A percentile compares a stretch with the other conserved stretches of the same genome.
phyloP scores from a whole-genome alignment of 2,329 filamentous ascomycete species.

The Cercospora sp. region DNA sequence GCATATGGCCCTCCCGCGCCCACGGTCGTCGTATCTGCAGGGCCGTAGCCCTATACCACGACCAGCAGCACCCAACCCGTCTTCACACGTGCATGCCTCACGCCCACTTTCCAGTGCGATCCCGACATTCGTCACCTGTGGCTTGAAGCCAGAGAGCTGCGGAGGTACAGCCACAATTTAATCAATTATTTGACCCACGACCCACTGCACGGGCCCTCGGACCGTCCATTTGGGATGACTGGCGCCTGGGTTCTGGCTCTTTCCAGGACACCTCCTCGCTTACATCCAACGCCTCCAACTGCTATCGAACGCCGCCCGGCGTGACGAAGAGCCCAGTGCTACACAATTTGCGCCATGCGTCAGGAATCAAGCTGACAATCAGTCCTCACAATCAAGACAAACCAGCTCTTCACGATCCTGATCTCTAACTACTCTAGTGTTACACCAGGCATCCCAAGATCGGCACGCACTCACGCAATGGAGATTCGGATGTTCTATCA shows the following conservation, averaged over 20 bases:
- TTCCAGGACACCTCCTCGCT: background rate
- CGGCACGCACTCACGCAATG: background rate
- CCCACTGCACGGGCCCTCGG: background rate
- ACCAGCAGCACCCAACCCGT: background rate
- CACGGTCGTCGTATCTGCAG: background rate
- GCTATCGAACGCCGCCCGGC: conserved; percentile 9
- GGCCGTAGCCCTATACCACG: background rate
- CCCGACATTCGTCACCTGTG: background rate
- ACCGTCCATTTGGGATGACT: background rate
- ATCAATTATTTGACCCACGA: background rate
- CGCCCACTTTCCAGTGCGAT: background rate
- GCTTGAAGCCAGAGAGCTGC: background rate
- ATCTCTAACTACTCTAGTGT: background rate
- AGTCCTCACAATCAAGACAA: background rate
- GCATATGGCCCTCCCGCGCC: background rate
- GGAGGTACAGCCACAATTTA: conserved; percentile 1
- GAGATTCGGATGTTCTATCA: background rate
- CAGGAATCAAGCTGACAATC: background rate
- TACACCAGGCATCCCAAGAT: background rate
- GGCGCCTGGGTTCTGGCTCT: background rate
- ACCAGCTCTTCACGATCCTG: background rate
- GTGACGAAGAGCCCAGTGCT: conserved; percentile 1
- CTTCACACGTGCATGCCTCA: background rate
- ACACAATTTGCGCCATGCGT: background rate
- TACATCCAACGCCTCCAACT: background rate